Base-by-base conservation (phyloP, 208 protist genomes). In the Leishmania tropica region DNA sequence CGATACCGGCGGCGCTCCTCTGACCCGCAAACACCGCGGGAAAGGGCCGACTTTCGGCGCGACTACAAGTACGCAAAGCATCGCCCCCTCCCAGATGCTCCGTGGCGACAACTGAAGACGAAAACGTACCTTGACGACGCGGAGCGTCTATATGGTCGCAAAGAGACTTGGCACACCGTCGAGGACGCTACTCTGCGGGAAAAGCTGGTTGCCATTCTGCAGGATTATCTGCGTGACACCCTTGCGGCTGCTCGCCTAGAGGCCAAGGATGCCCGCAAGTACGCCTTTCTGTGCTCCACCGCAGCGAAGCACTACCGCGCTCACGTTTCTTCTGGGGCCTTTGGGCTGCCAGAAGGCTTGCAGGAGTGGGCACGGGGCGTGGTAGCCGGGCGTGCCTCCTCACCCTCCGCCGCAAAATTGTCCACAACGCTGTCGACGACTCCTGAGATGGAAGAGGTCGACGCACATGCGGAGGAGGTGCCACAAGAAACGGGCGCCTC, bases 51-150 rank as follows among this genome's bases (percentile, higher is more conserved):
- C 68, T 98, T 98, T 79, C 89, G 89, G 74, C 89, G 95, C 67
- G 95, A 98, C 81, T 81, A 90, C 79, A 92, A 90, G 78, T 98
- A 93, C 81, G 88, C 86, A 7, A 88, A 91, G 48, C 79, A 89
- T 48, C 86, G 93, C 42, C 93, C 95, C 2, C 89, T 96, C 17
- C 91, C 89, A 45, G 91, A 93, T 64, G 87, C 84, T 24, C 93
- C 93, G 77, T 98, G 95, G 93, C 85, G 91, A 15, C 87, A 94
- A 75, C 75, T 88, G 48, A 94, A 93, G 77, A 79, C 81, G 51
- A 85, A 88, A 76, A 96, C 92, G 35, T 98, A 98, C 84, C 84
- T 98, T 65, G 95, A 98, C 78, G 95, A 98, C 78, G 95, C 95
- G 8, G 95, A 98, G 85, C 90, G 95, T 6, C 84, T 97, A 51